phyloP scores from a whole-genome alignment of 768 basidiomycete genomes.

The Auriscalpium vulgare region DNA sequence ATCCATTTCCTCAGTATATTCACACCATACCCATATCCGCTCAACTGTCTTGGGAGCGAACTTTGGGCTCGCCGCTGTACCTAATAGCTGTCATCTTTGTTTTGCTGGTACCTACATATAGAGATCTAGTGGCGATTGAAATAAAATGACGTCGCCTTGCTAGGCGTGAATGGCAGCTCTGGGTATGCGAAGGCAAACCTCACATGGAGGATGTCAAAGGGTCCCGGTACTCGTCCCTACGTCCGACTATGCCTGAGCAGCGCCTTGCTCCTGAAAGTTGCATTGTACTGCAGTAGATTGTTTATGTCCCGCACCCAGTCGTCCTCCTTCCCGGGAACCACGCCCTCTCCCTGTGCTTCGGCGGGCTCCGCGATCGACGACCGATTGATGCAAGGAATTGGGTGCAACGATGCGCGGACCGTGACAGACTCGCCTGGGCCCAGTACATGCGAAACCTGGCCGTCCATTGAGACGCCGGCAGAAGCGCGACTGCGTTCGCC shows the following conservation, averaged over 20 bases:
- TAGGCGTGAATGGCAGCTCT: too few species aligned
- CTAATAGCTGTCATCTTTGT: too few species aligned
- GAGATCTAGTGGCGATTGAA: too few species aligned
- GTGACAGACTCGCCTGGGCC: slow-evolving; percentile 80
- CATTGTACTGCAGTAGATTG: slow-evolving; percentile 89
- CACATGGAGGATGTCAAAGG: too few species aligned
- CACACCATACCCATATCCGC: too few species aligned
- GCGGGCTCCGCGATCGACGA: slow-evolving; percentile 60
- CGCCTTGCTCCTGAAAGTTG: slow-evolving; percentile 89
- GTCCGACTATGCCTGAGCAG: slow-evolving; percentile 64
- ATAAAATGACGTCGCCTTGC: too few species aligned
- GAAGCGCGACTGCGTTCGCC: slow-evolving; percentile 79
- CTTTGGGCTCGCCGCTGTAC: too few species aligned
- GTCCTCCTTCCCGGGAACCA: slow-evolving; percentile 74
- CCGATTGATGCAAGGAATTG: slow-evolving; percentile 89
- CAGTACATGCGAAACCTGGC: slow-evolving; percentile 74
- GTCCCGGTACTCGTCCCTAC: slow-evolving; percentile 17
- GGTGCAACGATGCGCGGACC: slow-evolving; percentile 78
- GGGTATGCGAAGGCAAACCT: too few species aligned
- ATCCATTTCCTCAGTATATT: too few species aligned
- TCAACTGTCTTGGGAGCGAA: too few species aligned
- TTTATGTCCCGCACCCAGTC: slow-evolving; percentile 98
- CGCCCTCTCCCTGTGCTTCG: slow-evolving; percentile 47
- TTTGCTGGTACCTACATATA: too few species aligned
- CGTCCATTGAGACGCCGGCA: slow-evolving; percentile 91